These are phyloP conservation scores for Nicotiana undulata DNA, from an alignment of 257 asterid species.

Conservation along the genomic window DNA sequence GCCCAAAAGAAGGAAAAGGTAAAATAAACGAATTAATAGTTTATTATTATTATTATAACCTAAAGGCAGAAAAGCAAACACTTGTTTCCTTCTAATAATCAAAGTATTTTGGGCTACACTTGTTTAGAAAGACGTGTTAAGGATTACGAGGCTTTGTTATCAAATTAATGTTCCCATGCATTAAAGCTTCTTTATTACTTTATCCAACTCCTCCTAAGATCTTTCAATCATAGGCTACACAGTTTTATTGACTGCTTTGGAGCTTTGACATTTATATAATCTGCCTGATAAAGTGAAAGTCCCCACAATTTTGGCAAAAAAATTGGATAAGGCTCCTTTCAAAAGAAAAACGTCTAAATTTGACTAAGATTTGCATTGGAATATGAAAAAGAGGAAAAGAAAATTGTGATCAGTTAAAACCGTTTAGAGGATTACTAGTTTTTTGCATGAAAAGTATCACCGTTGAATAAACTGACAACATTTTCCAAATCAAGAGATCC, in stretches of 20 bases:
- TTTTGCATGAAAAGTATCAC: not conserved
- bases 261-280: not conserved
- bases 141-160: not conserved
- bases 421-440: not conserved
- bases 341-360: not conserved
- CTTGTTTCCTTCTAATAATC: constrained; percentile 14
- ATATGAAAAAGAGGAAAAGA: not conserved
- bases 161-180: not conserved
- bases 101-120: not conserved
- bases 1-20: constrained; percentile 8
- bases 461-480: not conserved
- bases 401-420: not conserved
- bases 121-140: too few species aligned
- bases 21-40: not conserved
- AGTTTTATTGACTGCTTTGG: not conserved
- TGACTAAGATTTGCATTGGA: constrained; percentile 4
- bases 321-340: not conserved
- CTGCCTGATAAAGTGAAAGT: not conserved
- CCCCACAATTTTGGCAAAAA: not conserved
- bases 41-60: constrained; percentile 5
- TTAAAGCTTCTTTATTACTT: not conserved
- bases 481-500: not conserved
- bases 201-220: not conserved
- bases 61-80: constrained; percentile 13
- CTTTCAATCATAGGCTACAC: not conserved